Conservation (phyloP, 169 alveolate genomes). For the Amoebophrya sp. region DNA sequence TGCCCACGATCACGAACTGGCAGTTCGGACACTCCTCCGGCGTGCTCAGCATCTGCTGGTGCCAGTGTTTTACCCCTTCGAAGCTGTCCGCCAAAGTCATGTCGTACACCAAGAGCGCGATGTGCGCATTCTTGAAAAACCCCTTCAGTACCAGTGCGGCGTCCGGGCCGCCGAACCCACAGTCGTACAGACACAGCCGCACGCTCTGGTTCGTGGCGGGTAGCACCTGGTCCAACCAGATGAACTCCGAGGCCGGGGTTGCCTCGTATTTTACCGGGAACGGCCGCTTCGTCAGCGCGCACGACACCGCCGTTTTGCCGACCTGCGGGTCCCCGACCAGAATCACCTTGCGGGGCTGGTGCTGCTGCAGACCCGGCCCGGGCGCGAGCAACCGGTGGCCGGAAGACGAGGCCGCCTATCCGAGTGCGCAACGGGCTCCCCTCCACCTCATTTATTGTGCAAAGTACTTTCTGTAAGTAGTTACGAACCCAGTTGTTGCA, state of each 20-base stretch:
- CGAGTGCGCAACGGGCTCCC: no score
- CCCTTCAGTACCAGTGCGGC: neutral
- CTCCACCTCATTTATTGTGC: no score
- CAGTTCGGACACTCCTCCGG: constrained; percentile 14
- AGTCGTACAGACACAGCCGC: neutral
- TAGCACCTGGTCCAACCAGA: no score
- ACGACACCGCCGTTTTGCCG: neutral
- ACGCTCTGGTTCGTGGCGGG: neutral
- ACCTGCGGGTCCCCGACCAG: constrained; percentile 8
- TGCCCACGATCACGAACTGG: neutral
- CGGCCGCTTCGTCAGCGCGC: neutral
- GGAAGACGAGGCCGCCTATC: no score
- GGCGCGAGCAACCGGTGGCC: no score
- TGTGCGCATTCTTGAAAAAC: neutral
- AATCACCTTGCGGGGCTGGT: neutral
- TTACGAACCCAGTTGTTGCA: no score
- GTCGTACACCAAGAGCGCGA: constrained; percentile 9
- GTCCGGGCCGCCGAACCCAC: neutral
- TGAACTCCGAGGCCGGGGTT: neutral
- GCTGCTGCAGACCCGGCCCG: no score
- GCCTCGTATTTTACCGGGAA: neutral
- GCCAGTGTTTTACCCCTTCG: constrained; percentile 4
- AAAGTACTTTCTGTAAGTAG: no score
- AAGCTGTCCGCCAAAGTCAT: neutral
- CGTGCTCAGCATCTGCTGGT: neutral